Evolutionary conservation across 2,329 filamentous ascomycete species (phyloP).

Genomic region (Ophiostoma sp.): DNA sequence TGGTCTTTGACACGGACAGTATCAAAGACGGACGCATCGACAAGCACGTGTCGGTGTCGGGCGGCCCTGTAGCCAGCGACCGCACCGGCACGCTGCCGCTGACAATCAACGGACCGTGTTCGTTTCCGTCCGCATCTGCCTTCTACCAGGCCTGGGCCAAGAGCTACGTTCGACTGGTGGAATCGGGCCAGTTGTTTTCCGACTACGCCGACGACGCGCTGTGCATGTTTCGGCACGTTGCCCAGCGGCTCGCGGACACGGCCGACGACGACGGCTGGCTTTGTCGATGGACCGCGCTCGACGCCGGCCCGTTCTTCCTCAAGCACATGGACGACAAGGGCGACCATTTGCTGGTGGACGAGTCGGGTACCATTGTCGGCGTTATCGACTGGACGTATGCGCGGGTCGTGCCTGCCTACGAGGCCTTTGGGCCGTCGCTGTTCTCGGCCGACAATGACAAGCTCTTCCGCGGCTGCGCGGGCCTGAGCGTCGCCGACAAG

Average conservation of each 20-base stretch:
- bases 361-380: constrained; percentile 8
- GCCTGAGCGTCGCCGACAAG: constrained; percentile 16
- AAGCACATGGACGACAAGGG: constrained; percentile 20
- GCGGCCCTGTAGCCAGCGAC: not conserved
- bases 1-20: not conserved
- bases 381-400: constrained; percentile 31
- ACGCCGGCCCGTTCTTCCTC: constrained; percentile 35
- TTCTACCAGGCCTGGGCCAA: constrained; percentile 15
- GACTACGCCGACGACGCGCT: no score
- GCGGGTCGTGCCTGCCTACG: constrained; percentile 33
- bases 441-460: constrained; percentile 6
- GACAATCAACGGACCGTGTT: not conserved
- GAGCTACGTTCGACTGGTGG: not conserved
- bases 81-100: not conserved
- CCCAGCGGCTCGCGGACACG: not conserved
- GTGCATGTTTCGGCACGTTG: no score
- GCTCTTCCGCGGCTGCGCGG: constrained; percentile 4
- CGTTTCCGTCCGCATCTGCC: not conserved
- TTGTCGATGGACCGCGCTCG: constrained; percentile 32
- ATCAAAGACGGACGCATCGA: no score
- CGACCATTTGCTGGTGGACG: constrained; percentile 18
- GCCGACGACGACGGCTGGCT: not conserved
- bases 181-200: no score
- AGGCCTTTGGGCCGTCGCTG: constrained; percentile 33
- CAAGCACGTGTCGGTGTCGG: not conserved